Base-by-base conservation (phyloP, 345 rosid species). In the Eucalyptus camaldulensis region DNA sequence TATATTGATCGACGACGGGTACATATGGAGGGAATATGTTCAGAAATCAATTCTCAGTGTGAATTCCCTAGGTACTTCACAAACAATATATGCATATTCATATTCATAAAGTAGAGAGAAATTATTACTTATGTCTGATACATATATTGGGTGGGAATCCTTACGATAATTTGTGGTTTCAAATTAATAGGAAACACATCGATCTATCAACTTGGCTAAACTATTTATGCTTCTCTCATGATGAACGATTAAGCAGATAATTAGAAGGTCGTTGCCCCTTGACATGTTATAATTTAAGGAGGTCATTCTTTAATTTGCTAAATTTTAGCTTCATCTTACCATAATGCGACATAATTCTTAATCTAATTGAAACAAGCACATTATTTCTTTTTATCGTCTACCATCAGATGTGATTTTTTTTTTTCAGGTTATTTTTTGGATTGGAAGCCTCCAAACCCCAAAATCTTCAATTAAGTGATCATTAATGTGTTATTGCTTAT, bases 11-110 rank as follows among this genome's bases (percentile, higher is more conserved):
- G 13, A 47, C 13, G 49, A 10, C 1, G 49, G 13, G 49, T 47
- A 47, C 49, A 3, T 33, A 33, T 10, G 49, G 49, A 47, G 49
- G 4, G 49, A 47, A 47, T 47, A 47, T 47, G 49, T 47, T 47
- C 49, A 47, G 1, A 95, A 92, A 86, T 86, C 88, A 31, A 94
- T 93, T 91, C 94, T 88, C 51, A 90, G 89, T 86, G 92, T 29
- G 45, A 89, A 7, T 89, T 89, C 89, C 95, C 93, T 25, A 91
- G 94, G 94, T 92, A 92, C 62, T 56, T 56, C 62, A 56, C 62
- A 24, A 56, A 56, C 62, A 27, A 56, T 56, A 24, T 56, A 56
- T 24, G 29, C 62, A 56, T 56, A 8, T 9, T 24, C 29, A 22
- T 56, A 10, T 10, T 56, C 25, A 56, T 56, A 24, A 22, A 56